These are phyloP conservation scores for Melastoma candidum DNA, from an alignment of 441 rosid genomes.

Conservation along the genomic window DNA sequence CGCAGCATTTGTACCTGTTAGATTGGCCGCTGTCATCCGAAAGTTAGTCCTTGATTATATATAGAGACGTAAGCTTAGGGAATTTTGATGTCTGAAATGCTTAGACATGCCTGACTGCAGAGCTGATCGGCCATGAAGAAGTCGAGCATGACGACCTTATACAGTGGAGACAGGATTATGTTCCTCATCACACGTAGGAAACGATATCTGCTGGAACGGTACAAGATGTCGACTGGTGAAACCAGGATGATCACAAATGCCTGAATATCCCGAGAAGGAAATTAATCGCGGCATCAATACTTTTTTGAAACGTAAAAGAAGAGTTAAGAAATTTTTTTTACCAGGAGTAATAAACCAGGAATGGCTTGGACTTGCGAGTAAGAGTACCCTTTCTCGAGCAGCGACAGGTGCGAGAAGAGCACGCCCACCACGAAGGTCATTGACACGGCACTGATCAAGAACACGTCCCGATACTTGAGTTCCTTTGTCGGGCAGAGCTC, in stretches of 20 bases:
- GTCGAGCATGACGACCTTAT: constrained; percentile 43
- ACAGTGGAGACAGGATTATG: constrained; percentile 55
- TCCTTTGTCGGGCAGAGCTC: constrained; percentile 77
- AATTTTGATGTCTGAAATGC: no score
- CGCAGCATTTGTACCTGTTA: constrained; percentile 70
- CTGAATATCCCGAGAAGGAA: constrained; percentile 5
- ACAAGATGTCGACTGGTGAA: constrained; percentile 49
- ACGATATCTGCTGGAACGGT: constrained; percentile 53
- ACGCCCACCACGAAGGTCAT: constrained; percentile 34
- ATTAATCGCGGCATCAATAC: neutral
- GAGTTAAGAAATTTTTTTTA: no score
- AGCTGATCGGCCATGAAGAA: constrained; percentile 78
- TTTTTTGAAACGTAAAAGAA: neutral
- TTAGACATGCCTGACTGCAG: constrained; percentile 49
- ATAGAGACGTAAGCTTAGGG: no score
- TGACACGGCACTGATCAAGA: constrained; percentile 38
- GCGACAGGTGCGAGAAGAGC: no score
- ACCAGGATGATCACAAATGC: constrained; percentile 31
- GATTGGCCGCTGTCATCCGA: no score
- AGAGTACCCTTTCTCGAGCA: no score
- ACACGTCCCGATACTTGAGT: constrained; percentile 57
- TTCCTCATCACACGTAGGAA: constrained; percentile 44
- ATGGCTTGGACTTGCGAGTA: no score
- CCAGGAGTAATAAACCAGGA: no score
- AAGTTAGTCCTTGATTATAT: no score